phyloP scores from a whole-genome alignment of 2,329 filamentous ascomycete species.

The Neonectria hederae region DNA sequence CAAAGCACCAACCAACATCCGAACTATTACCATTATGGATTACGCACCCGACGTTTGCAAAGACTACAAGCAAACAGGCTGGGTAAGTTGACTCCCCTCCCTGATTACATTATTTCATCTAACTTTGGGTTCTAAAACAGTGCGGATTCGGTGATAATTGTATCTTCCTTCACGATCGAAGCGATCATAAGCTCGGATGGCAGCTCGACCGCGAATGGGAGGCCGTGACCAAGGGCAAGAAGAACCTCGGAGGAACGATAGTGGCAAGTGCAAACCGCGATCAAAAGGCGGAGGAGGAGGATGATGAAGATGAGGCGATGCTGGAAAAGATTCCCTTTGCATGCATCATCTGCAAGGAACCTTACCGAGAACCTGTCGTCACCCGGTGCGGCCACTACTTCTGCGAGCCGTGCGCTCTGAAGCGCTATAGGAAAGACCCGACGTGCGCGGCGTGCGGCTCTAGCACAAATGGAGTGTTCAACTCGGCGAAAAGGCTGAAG shows the following conservation, averaged over 20 bases:
- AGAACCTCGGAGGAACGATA: constrained; percentile 67
- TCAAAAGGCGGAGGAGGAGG: constrained; percentile 50
- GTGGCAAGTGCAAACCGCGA: constrained; percentile 67
- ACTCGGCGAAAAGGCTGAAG: constrained; percentile 83
- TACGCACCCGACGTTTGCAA: constrained; percentile 95
- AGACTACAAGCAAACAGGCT: constrained; percentile 74
- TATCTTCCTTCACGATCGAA: constrained; percentile 80
- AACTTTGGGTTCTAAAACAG: constrained; percentile 49
- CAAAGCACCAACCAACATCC: constrained; percentile 88
- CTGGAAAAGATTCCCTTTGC: constrained; percentile 88
- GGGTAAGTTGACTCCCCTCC: neutral
- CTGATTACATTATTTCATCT: neutral
- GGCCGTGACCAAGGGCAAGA: constrained; percentile 77
- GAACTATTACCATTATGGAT: constrained; percentile 89
- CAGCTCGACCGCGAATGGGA: constrained; percentile 97
- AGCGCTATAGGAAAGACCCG: constrained; percentile 86
- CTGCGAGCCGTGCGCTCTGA: constrained; percentile 88
- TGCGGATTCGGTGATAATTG: constrained; percentile 56
- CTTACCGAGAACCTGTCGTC: constrained; percentile 82
- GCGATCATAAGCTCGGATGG: constrained; percentile 92
- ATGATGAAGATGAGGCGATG: constrained; percentile 72
- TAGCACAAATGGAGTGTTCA: constrained; percentile 90
- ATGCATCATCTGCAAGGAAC: constrained; percentile 84
- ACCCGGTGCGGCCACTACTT: constrained; percentile 97
- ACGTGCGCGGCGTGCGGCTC: constrained; percentile 86